phyloP scores from a whole-genome alignment of 129 eudicot species.

The Erigeron canadensis region DNA sequence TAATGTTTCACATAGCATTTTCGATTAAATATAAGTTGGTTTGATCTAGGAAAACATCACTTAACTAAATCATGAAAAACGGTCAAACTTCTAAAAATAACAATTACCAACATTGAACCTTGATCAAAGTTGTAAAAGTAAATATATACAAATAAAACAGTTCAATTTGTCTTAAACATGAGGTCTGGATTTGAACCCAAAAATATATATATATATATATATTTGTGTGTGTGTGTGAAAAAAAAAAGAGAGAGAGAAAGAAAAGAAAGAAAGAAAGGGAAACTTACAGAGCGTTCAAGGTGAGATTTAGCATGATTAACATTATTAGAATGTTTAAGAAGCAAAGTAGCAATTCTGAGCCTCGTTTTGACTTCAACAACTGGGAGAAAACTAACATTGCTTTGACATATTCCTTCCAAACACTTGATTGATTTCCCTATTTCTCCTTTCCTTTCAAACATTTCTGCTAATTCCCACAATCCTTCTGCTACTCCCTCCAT shows the following conservation, averaged over 20 bases:
- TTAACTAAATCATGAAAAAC: no score
- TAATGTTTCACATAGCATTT: conserved; percentile 11
- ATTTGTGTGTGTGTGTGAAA: no score
- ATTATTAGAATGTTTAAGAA: conserved; percentile 69
- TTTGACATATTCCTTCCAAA: conserved; percentile 86
- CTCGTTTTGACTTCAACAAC: conserved; percentile 84
- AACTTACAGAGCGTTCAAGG: conserved; percentile 81
- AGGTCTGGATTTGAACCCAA: no score
- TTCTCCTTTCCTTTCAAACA: conserved; percentile 66
- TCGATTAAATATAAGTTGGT: conserved; percentile 6
- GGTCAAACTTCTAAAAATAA: no score
- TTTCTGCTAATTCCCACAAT: conserved; percentile 84
- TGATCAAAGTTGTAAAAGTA: background rate
- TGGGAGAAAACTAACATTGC: conserved; percentile 81
- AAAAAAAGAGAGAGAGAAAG: background rate
- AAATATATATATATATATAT: no score
- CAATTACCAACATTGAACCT: no score
- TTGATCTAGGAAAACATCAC: no score
- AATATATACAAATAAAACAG: background rate
- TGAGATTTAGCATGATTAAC: conserved; percentile 85
- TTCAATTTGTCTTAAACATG: no score
- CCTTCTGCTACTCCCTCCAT: conserved; percentile 97
- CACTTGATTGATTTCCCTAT: conserved; percentile 69
- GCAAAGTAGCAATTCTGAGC: conserved; percentile 75
- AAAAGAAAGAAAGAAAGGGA: background rate